Evolutionary conservation across 257 asterid genomes (phyloP).

Genomic region (Nicotiana tabacum): DNA sequence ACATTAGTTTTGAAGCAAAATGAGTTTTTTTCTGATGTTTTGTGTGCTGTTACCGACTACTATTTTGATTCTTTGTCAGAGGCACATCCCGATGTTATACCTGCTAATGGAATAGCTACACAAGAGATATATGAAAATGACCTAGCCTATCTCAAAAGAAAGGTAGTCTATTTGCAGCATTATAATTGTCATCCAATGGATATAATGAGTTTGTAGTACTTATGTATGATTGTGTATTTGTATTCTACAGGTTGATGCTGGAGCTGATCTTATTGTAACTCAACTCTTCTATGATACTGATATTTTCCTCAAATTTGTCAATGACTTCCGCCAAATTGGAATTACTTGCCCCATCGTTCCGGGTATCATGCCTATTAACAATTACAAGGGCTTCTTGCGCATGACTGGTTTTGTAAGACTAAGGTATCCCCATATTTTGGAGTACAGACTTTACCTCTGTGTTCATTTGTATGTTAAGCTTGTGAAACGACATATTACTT

Average conservation of each 20-base stretch:
- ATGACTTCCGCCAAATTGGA: slow-evolving; percentile 95
- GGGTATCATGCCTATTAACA: slow-evolving; percentile 97
- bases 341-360: slow-evolving; percentile 90
- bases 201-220: background rate
- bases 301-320: slow-evolving; percentile 82
- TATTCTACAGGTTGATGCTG: slow-evolving; percentile 85
- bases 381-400: slow-evolving; percentile 93
- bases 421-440: slow-evolving; percentile 43
- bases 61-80: slow-evolving; percentile 33
- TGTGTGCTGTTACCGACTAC: background rate
- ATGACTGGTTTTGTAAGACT: slow-evolving; percentile 99
- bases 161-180: slow-evolving; percentile 20
- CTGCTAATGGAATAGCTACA: slow-evolving; percentile 58
- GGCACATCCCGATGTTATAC: slow-evolving; percentile 94
- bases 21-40: background rate
- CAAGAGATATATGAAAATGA: slow-evolving; percentile 68
- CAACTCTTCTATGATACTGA: slow-evolving; percentile 96
- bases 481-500: background rate
- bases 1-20: background rate
- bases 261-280: slow-evolving; percentile 83
- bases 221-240: no score
- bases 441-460: background rate
- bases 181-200: background rate
- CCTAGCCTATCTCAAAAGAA: slow-evolving; percentile 79
- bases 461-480: background rate